phyloP scores from a whole-genome alignment of 2,329 filamentous ascomycete species.

The Tolypocladium tundrense region DNA sequence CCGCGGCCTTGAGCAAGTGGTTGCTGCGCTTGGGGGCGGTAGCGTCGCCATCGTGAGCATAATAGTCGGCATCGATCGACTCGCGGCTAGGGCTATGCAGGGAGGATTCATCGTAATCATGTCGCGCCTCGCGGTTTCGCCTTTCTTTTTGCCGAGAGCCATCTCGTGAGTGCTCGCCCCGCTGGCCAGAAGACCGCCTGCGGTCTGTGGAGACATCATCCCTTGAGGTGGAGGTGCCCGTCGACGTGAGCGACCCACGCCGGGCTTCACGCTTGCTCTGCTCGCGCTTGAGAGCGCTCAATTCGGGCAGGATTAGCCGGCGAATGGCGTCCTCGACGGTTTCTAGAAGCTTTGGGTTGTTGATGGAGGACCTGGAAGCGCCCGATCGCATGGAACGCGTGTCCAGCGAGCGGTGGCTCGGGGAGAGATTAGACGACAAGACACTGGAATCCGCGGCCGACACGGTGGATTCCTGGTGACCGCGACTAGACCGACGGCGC shows the following conservation, averaged over 20 bases:
- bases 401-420: conserved; percentile 46
- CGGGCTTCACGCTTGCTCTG: conserved; percentile 67
- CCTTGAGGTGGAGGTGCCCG: conserved; percentile 41
- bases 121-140: conserved; percentile 43
- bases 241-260: conserved; percentile 53
- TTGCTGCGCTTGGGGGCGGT: conserved; percentile 34
- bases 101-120: conserved; percentile 41
- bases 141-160: conserved; percentile 32
- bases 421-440: conserved; percentile 41
- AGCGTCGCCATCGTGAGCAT: conserved; percentile 23
- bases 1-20: conserved; percentile 33
- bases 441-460: conserved; percentile 45
- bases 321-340: conserved; percentile 91
- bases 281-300: conserved; percentile 84
- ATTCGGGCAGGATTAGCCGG: conserved; percentile 78
- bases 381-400: conserved; percentile 41
- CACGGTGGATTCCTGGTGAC: conserved; percentile 40
- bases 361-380: conserved; percentile 63
- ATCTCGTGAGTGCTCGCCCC: conserved; percentile 41
- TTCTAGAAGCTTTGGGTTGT: conserved; percentile 82
- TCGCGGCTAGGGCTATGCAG: conserved; percentile 37
- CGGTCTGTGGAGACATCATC: conserved; percentile 49
- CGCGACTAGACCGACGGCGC: conserved; percentile 39
- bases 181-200: conserved; percentile 51
- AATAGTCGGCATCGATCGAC: conserved; percentile 29